These are phyloP conservation scores for Paradendryphiella salina DNA, from an alignment of 2,329 filamentous ascomycete species.

Conservation along the genomic window DNA sequence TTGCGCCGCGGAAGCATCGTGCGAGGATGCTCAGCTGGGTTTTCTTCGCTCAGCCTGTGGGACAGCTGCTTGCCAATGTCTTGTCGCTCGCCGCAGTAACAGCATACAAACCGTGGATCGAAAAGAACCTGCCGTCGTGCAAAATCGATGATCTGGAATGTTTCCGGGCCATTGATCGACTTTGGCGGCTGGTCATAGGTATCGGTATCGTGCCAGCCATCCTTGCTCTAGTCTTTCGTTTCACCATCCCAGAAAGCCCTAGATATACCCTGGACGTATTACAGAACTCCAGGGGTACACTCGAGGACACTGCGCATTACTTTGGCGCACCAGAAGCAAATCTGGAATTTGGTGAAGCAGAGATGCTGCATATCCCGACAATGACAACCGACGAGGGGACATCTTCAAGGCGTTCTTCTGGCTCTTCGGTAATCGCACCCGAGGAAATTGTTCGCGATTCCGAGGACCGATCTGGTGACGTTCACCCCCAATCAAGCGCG, in stretches of 20 bases:
- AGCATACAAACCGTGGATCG: conserved; percentile 33
- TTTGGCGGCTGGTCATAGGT: conserved; percentile 49
- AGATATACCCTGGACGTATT: conserved; percentile 49
- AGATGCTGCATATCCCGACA: conserved; percentile 15
- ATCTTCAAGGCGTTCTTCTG: conserved; percentile 21
- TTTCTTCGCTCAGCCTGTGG: conserved; percentile 50
- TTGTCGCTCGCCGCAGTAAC: conserved; percentile 36
- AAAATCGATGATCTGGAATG: conserved; percentile 25
- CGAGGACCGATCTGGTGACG: conserved; percentile 19
- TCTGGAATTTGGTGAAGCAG: conserved; percentile 38
- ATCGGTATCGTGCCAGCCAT: conserved; percentile 47
- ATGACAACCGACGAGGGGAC: no score
- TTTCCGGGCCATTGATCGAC: conserved; percentile 43
- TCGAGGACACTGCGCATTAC: conserved; percentile 41
- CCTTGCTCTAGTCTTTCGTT: conserved; percentile 39
- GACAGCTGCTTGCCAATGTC: conserved; percentile 43
- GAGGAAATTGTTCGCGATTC: conserved; percentile 35
- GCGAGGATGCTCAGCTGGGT: conserved; percentile 50
- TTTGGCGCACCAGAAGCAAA: conserved; percentile 34
- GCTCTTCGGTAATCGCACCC: conserved; percentile 32
- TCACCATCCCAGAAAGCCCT: conserved; percentile 49
- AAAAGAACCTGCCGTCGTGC: conserved; percentile 18
- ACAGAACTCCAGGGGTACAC: conserved; percentile 39
- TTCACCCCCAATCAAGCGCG: conserved; percentile 6
- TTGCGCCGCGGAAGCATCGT: conserved; percentile 44